These are phyloP conservation scores for Wilcoxina mikolae DNA, from an alignment of 495 filamentous ascomycete species.

Conservation along the genomic window DNA sequence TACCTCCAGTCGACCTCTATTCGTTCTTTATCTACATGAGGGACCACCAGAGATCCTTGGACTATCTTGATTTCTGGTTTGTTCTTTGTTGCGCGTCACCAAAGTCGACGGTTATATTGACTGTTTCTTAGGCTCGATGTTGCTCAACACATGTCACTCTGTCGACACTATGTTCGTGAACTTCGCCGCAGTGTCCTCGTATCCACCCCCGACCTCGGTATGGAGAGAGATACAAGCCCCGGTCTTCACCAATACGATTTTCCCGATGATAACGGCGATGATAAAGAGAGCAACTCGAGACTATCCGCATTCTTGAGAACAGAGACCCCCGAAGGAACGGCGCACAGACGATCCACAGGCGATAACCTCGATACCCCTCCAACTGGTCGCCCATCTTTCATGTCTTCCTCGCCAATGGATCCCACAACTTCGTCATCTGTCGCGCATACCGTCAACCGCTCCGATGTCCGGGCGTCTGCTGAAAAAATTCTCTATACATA, in stretches of 20 bases:
- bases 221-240: slow-evolving; percentile 63
- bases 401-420: slow-evolving; percentile 33
- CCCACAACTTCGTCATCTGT: slow-evolving; percentile 57
- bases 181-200: slow-evolving; percentile 84
- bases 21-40: slow-evolving; percentile 99
- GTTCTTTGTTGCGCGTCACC: slow-evolving; percentile 14
- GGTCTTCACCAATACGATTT: slow-evolving; percentile 35
- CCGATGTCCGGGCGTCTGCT: slow-evolving; percentile 80
- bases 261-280: slow-evolving; percentile 38
- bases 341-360: slow-evolving; percentile 29
- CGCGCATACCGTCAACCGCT: slow-evolving; percentile 63
- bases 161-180: slow-evolving; percentile 93
- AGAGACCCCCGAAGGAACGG: slow-evolving; percentile 29
- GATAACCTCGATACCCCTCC: slow-evolving; percentile 41
- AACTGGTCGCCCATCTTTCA: slow-evolving; percentile 25
- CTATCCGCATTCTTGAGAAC: slow-evolving; percentile 72
- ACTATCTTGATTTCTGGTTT: slow-evolving; percentile 97
- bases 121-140: slow-evolving; percentile 73
- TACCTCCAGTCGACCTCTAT: slow-evolving; percentile 88
- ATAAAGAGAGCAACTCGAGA: slow-evolving; percentile 61
- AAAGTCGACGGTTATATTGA: background rate
- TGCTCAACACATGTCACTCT: slow-evolving; percentile 94
- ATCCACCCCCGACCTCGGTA: slow-evolving; percentile 80
- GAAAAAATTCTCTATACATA: slow-evolving; percentile 97
- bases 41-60: slow-evolving; percentile 91